phyloP scores from a whole-genome alignment of 805 yeast species.

The Saccharomycopsis sp. region DNA sequence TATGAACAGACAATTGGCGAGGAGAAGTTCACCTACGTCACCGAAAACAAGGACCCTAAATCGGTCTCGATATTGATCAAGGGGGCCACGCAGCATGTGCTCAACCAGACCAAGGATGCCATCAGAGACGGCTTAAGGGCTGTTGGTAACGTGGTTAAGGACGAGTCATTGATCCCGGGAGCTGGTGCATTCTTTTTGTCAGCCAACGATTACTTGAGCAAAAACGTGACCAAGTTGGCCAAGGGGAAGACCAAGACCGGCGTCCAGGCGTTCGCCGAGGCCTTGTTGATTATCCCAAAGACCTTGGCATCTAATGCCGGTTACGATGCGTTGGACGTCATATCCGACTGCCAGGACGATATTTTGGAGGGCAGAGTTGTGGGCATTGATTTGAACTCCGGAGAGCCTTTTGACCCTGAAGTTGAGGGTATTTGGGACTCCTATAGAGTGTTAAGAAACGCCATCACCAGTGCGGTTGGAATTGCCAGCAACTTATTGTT shows the following conservation, averaged over 20 bases:
- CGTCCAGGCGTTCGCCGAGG: slow-evolving; percentile 88
- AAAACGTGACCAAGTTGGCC: slow-evolving; percentile 46
- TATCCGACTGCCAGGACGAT: slow-evolving; percentile 86
- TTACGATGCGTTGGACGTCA: slow-evolving; percentile 82
- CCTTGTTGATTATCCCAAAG: slow-evolving; percentile 85
- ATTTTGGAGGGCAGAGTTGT: slow-evolving; percentile 72
- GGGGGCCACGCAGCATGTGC: slow-evolving; percentile 85
- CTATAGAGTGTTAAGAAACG: slow-evolving; percentile 88
- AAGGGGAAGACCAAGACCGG: slow-evolving; percentile 87
- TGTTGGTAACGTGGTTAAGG: slow-evolving; percentile 85
- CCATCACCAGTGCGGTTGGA: slow-evolving; percentile 86
- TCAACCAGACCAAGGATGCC: slow-evolving; percentile 93
- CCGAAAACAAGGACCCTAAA: slow-evolving; percentile 83
- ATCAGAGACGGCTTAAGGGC: slow-evolving; percentile 96
- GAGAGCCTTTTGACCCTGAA: slow-evolving; percentile 94
- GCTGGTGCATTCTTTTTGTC: slow-evolving; percentile 94
- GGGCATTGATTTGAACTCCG: slow-evolving; percentile 85
- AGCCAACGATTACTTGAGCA: slow-evolving; percentile 60
- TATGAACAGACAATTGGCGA: slow-evolving; percentile 93
- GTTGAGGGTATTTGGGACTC: slow-evolving; percentile 97
- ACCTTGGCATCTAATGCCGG: slow-evolving; percentile 91
- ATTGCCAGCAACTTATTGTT: slow-evolving; percentile 86
- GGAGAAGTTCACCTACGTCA: slow-evolving; percentile 94
- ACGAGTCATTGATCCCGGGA: slow-evolving; percentile 84
- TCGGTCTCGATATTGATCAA: slow-evolving; percentile 87